phyloP scores from a whole-genome alignment of 495 filamentous ascomycete genomes.

The Hypoxylon rickii region DNA sequence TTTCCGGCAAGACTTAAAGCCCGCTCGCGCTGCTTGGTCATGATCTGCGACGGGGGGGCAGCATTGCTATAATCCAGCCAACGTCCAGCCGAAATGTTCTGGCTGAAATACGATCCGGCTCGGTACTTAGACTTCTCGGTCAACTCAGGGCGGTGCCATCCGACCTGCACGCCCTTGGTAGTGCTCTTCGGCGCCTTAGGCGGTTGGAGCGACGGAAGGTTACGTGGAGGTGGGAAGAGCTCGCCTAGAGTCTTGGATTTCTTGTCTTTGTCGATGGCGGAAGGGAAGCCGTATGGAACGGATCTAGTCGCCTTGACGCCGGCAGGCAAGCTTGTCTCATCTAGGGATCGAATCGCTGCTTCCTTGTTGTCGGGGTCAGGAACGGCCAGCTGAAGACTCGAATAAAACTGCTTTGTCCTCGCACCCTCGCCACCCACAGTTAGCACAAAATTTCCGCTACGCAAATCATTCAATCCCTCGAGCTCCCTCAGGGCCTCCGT shows the following conservation, averaged over 20 bases:
- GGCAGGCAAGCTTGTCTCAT: conserved; percentile 69
- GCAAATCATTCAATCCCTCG: conserved; percentile 28
- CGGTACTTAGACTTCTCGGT: conserved; percentile 61
- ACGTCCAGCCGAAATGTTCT: conserved; percentile 62
- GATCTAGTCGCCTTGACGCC: conserved; percentile 74
- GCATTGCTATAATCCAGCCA: conserved; percentile 73
- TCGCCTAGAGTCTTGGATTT: conserved; percentile 73
- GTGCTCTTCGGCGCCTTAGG: conserved; percentile 70
- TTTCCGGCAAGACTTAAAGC: conserved; percentile 69
- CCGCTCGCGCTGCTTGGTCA: conserved; percentile 71
- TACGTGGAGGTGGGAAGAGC: conserved; percentile 73
- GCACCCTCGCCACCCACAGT: conserved; percentile 74
- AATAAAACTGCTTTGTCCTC: conserved; percentile 77
- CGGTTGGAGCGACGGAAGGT: conserved; percentile 68
- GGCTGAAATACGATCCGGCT: conserved; percentile 55
- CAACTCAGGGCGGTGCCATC: conserved; percentile 64
- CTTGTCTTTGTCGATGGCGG: conserved; percentile 48
- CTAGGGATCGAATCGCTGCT: conserved; percentile 51
- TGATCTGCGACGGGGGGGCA: conserved; percentile 59
- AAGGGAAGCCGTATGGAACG: conserved; percentile 50
- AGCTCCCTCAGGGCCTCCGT: conserved; percentile 23
- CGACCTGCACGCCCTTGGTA: conserved; percentile 63
- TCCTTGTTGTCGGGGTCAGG: conserved; percentile 41
- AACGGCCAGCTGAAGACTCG: conserved; percentile 70
- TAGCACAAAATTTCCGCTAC: conserved; percentile 61